phyloP scores from a whole-genome alignment of 1,284 basidiomycete species.

The Blastosporella zonata region DNA sequence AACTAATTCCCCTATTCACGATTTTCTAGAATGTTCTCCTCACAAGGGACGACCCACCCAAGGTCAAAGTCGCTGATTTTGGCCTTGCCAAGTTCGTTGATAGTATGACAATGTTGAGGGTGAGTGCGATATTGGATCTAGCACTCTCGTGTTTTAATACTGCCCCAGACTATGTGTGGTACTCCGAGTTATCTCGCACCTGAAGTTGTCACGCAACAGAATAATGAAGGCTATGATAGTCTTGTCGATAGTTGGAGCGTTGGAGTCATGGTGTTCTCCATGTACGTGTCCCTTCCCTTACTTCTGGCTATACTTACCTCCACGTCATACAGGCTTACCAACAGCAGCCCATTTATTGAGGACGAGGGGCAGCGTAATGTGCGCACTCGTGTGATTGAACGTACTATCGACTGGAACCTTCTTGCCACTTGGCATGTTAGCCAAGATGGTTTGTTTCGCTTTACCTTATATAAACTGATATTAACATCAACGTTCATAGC shows the following conservation, averaged over 20 bases:
- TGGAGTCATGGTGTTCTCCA: conserved; percentile 87
- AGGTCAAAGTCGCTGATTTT: conserved; percentile 88
- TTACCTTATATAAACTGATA: neutral
- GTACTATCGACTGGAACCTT: conserved; percentile 59
- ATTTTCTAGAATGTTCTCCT: conserved; percentile 64
- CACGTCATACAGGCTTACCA: conserved; percentile 56
- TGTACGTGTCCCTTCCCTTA: conserved; percentile 44
- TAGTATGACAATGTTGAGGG: conserved; percentile 66
- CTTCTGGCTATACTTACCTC: conserved; percentile 19
- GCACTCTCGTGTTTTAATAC: conserved; percentile 5
- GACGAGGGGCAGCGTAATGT: conserved; percentile 55
- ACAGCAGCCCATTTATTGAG: conserved; percentile 69
- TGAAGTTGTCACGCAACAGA: conserved; percentile 77
- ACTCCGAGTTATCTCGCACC: conserved; percentile 84
- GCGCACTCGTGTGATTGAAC: conserved; percentile 48
- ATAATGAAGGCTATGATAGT: conserved; percentile 73
- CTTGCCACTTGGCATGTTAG: conserved; percentile 35
- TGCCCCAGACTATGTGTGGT: conserved; percentile 75
- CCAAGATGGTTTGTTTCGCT: conserved; percentile 25
- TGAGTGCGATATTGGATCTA: conserved; percentile 29
- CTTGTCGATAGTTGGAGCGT: conserved; percentile 92
- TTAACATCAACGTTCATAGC: conserved; percentile 20
- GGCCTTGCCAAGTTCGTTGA: conserved; percentile 89
- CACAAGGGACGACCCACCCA: conserved; percentile 60
- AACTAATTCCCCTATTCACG: neutral